Evolutionary conservation across 768 basidiomycete species (phyloP).

Genomic region (Sporobolomyces pararoseus): DNA sequence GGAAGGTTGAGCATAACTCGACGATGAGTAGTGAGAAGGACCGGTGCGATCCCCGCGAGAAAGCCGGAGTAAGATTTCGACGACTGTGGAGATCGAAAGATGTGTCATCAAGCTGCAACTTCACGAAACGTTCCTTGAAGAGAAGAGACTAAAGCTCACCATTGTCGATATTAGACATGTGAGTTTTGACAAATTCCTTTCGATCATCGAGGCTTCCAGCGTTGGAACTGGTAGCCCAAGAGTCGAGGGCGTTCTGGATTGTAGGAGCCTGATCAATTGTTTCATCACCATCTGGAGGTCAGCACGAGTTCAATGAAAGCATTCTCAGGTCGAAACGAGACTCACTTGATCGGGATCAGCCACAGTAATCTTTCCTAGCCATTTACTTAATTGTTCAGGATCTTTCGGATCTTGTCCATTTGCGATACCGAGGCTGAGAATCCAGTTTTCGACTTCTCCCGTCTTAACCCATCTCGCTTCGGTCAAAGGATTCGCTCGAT

Average conservation of each 20-base stretch:
- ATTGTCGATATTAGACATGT: slow-evolving; percentile 80
- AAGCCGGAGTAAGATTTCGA: slow-evolving; percentile 87
- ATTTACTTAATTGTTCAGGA: slow-evolving; percentile 50
- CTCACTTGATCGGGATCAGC: slow-evolving; percentile 91
- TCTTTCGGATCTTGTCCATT: slow-evolving; percentile 39
- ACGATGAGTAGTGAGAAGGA: slow-evolving; percentile 51
- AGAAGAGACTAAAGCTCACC: slow-evolving; percentile 11
- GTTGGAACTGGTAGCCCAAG: slow-evolving; percentile 81
- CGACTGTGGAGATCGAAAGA: slow-evolving; percentile 49
- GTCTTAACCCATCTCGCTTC: slow-evolving; percentile 97
- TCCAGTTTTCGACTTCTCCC: slow-evolving; percentile 90
- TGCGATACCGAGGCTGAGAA: slow-evolving; percentile 52
- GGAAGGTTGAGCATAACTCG: slow-evolving; percentile 18
- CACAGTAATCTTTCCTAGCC: slow-evolving; percentile 90
- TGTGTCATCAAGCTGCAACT: background rate
- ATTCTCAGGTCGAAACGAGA: slow-evolving; percentile 34
- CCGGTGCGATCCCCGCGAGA: slow-evolving; percentile 82
- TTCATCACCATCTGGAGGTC: no score
- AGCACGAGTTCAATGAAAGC: background rate
- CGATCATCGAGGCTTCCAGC: slow-evolving; percentile 71
- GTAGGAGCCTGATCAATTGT: slow-evolving; percentile 67
- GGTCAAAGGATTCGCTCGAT: slow-evolving; percentile 79
- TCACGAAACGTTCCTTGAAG: background rate
- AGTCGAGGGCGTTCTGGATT: slow-evolving; percentile 81
- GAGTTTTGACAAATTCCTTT: slow-evolving; percentile 80